Evolutionary conservation across 2,329 filamentous ascomycete genomes (phyloP), one percentile per base, ranked within the genome.

Genomic region (Talaromyces sp.): DNA sequence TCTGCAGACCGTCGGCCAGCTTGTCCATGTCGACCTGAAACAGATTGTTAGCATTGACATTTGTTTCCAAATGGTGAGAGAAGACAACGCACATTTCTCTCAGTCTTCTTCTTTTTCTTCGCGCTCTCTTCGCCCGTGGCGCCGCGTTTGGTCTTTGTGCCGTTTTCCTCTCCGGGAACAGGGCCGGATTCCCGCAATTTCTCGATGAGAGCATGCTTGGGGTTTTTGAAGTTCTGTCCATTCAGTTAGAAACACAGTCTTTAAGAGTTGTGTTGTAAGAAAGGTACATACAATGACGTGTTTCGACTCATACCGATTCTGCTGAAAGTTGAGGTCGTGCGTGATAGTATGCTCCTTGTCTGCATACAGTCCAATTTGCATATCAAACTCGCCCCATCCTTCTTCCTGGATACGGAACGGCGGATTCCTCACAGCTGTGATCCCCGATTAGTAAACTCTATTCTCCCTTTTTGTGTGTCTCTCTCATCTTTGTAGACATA

Each of bases 341-440:
- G 82, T 78, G 65, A 99, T 82, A 14, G 84, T 81, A 70, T 91
- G 85, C 70, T 96, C 93, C 81, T 97, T 97, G 76, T 94, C 91
- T 50, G 89, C 90, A 71, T 87, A 89, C 67, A 95, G 83, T 63
- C 90, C 86, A 70, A 97, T 94, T 54, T 81, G 83, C 87, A 99
- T 93, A 73, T 97, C 94, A 74, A 99, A 99, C 79, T 97, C 94
- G 70, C 94, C 94, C 94, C 94, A 99, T 67, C 94, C 94, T 77
- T 97, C 90, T 77, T 99, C 96, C 65, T 86, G 82, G 76, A 96
- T 96, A 65, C 83, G 84, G 79, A 97, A 99, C 0, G 94, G 94
- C 0, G 92, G 85, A 65, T 89, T 88, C 71, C 87, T 88, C 79
- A 96, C 89, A 26, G 85, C 90, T 94, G n/a, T 63, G 61, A 61